Percentiles rank a stretch among this genome's conserved stretches.
Evolutionary conservation across 2,329 filamentous ascomycete species (phyloP).

Genomic region (Zymoseptoria ardabiliae): DNA sequence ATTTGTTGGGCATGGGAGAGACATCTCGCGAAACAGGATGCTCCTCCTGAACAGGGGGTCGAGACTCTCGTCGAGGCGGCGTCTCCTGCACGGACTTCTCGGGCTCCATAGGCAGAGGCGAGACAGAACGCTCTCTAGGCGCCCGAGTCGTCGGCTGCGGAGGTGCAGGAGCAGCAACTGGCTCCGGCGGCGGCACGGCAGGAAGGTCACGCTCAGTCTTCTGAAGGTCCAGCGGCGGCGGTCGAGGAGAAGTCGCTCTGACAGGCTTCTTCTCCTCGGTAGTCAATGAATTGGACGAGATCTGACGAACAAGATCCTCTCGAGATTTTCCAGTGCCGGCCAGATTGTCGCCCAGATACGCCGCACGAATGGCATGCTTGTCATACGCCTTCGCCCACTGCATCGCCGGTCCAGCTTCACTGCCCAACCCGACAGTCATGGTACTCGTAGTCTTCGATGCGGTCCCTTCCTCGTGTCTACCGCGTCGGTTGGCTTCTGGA

Average conservation of each 20-base stretch:
- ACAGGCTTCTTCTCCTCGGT: conserved; percentile 5
- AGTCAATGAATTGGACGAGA: conserved; percentile 24
- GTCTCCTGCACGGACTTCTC: neutral
- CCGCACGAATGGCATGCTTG: conserved; percentile 73
- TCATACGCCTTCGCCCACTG: conserved; percentile 97
- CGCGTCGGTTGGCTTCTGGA: conserved; percentile 45
- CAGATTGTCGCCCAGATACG: conserved; percentile 70
- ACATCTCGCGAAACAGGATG: neutral
- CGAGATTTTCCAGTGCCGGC: conserved; percentile 46
- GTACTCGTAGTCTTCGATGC: conserved; percentile 78
- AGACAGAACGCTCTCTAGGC: neutral
- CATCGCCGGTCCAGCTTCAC: conserved; percentile 84
- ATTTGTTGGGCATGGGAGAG: conserved; percentile 14
- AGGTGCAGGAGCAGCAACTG: neutral
- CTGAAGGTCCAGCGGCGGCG: conserved; percentile 4
- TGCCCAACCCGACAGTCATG: conserved; percentile 79
- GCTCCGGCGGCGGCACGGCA: conserved; percentile 3
- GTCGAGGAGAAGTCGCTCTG: neutral
- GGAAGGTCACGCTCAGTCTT: conserved; percentile 6
- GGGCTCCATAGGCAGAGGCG: neutral
- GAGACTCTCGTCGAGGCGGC: neutral
- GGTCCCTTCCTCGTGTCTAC: conserved; percentile 46
- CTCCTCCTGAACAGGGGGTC: neutral
- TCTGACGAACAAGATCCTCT: conserved; percentile 21
- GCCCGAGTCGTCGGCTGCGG: neutral